Evolutionary conservation across 1,284 basidiomycete species (phyloP).

Genomic region (Kwoniella shivajii): DNA sequence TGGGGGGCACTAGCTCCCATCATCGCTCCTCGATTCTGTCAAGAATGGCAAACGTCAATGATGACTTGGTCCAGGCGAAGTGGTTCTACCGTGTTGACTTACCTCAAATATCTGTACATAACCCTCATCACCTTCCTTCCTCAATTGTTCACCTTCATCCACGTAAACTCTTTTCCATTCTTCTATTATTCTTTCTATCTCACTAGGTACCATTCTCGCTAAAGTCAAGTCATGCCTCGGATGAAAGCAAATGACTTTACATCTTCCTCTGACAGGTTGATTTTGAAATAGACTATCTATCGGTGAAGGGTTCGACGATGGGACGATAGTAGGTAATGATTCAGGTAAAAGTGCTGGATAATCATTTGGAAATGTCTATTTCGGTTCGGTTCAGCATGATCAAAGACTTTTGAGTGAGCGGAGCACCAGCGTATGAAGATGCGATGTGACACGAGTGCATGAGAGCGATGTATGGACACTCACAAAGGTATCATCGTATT

Average conservation of each 20-base stretch:
- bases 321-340: slow-evolving; percentile 51
- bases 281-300: slow-evolving; percentile 67
- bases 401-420: background rate
- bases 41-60: too few species aligned
- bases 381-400: background rate
- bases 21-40: slow-evolving; percentile 87
- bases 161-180: slow-evolving; percentile 76
- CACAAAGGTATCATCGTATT: slow-evolving; percentile 69
- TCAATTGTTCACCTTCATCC: slow-evolving; percentile 58
- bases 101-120: slow-evolving; percentile 92
- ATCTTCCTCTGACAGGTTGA: slow-evolving; percentile 76
- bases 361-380: slow-evolving; percentile 73
- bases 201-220: slow-evolving; percentile 65
- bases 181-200: slow-evolving; percentile 70
- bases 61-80: too few species aligned
- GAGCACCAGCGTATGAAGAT: background rate
- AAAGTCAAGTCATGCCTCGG: slow-evolving; percentile 89
- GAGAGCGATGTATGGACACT: too few species aligned
- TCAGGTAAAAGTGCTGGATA: slow-evolving; percentile 75
- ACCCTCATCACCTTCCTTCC: slow-evolving; percentile 57
- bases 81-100: slow-evolving; percentile 27
- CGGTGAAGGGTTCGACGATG: slow-evolving; percentile 55
- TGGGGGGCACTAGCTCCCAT: slow-evolving; percentile 98
- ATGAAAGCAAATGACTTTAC: slow-evolving; percentile 89
- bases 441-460: too few species aligned